These are phyloP conservation scores for Blastocystis hominis DNA, from an alignment of 352 stramenopile species.

Conservation along the genomic window DNA sequence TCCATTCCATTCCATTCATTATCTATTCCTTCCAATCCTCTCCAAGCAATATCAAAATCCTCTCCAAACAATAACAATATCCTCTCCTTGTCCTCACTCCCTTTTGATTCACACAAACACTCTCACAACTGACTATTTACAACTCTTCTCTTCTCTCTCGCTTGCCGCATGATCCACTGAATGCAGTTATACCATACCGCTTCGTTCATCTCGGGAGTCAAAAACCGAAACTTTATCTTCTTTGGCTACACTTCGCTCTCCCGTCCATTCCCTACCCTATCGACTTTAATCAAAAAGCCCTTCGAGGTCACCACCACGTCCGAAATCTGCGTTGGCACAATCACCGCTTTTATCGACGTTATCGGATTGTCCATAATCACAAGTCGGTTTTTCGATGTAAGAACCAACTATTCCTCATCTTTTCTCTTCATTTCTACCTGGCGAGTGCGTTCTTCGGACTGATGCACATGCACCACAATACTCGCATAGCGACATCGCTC, in stretches of 20 bases:
- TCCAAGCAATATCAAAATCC: too few relatives aligned
- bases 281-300: not conserved
- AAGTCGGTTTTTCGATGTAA: not conserved
- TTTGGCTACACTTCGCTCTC: not conserved
- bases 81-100: not conserved
- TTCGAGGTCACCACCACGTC: not conserved
- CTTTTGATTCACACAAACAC: not conserved
- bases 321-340: not conserved
- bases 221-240: constrained; percentile 12
- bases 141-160: not conserved
- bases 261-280: not conserved
- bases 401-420: not conserved
- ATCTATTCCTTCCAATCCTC: too few relatives aligned
- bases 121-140: not conserved
- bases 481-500: not conserved
- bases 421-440: not conserved
- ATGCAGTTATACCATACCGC: constrained; percentile 42
- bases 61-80: too few relatives aligned
- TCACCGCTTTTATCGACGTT: not conserved
- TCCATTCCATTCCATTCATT: too few relatives aligned
- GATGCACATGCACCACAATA: not conserved
- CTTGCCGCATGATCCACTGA: not conserved
- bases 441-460: not conserved
- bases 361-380: not conserved
- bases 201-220: constrained; percentile 2